Conservation (phyloP, 441 rosid species). For the Arabidopsis hybrid region DNA sequence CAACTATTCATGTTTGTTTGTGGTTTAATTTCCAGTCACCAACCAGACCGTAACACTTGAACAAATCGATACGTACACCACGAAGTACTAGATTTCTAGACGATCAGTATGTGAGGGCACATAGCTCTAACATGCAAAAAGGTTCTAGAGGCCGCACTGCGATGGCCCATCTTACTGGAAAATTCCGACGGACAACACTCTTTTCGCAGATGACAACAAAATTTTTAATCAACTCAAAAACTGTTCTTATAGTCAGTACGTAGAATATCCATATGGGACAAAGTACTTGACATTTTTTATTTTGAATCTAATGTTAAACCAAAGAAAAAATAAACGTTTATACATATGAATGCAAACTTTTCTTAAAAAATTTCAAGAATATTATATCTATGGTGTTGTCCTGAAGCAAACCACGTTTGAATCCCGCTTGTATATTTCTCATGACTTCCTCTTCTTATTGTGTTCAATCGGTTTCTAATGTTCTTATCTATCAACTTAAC, state of each 20-base stretch:
- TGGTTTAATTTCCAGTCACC: background rate
- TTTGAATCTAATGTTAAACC: too few relatives aligned
- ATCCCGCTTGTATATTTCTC: too few relatives aligned
- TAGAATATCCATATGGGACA: background rate
- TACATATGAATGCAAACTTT: too few relatives aligned
- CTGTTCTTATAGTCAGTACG: background rate
- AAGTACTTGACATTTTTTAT: too few relatives aligned
- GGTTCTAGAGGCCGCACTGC: background rate
- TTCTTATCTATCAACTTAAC: too few relatives aligned
- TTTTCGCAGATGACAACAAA: background rate
- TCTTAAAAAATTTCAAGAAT: too few relatives aligned
- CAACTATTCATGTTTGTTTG: too few relatives aligned
- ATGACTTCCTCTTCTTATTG: too few relatives aligned
- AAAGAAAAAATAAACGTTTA: too few relatives aligned
- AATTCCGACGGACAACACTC: background rate
- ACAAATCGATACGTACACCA: background rate
- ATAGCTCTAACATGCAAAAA: background rate
- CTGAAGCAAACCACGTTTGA: too few relatives aligned
- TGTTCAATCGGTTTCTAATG: too few relatives aligned
- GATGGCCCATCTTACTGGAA: background rate
- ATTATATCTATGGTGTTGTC: too few relatives aligned
- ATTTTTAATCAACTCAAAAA: background rate
- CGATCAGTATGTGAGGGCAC: background rate
- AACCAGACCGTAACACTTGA: background rate
- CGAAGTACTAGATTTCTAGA: background rate